Evolutionary conservation across 2,329 filamentous ascomycete species (phyloP).

Genomic region (Penicillium aurantiogriseum): DNA sequence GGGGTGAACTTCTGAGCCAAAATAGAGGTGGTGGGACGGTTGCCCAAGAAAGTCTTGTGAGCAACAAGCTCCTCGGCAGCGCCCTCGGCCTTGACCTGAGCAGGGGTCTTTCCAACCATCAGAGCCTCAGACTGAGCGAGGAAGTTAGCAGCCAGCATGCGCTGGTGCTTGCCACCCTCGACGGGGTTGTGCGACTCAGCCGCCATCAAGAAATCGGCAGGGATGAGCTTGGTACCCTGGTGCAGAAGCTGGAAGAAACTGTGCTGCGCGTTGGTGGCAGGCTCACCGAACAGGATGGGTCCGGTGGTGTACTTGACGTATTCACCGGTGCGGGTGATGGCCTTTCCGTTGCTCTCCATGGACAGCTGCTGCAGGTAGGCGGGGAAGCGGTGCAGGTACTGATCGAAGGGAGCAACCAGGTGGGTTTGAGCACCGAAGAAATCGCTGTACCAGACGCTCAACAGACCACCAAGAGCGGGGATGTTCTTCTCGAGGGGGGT

Average conservation of each 20-base stretch:
- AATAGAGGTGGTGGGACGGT: constrained; percentile 94
- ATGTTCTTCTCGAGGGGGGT: constrained; percentile 94
- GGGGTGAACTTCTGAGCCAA: constrained; percentile 92
- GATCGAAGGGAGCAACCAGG: constrained; percentile 95
- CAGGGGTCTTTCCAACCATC: constrained; percentile 55
- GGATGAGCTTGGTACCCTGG: constrained; percentile 98
- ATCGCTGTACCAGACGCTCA: constrained; percentile 98
- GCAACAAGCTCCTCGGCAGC: constrained; percentile 63
- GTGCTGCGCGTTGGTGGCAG: constrained; percentile 98
- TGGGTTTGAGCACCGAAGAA: constrained; percentile 99
- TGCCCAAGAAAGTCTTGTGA: constrained; percentile 99
- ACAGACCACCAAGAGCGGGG: constrained; percentile 81
- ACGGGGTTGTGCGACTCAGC: constrained; percentile 97
- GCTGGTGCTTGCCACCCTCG: constrained; percentile 89
- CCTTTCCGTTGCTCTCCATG: constrained; percentile 99
- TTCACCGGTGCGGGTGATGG: constrained; percentile 80
- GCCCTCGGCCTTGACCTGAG: constrained; percentile 49
- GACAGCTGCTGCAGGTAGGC: constrained; percentile 98
- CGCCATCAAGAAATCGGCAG: constrained; percentile 95
- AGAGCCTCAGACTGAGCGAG: constrained; percentile 51
- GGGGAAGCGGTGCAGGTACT: constrained; percentile 98
- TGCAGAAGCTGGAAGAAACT: constrained; percentile 99
- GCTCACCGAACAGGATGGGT: constrained; percentile 94
- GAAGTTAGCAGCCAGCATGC: constrained; percentile 54
- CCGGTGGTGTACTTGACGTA: constrained; percentile 98